Conservation (phyloP, 78 protist species). For the Capsaspora owczarzaki region DNA sequence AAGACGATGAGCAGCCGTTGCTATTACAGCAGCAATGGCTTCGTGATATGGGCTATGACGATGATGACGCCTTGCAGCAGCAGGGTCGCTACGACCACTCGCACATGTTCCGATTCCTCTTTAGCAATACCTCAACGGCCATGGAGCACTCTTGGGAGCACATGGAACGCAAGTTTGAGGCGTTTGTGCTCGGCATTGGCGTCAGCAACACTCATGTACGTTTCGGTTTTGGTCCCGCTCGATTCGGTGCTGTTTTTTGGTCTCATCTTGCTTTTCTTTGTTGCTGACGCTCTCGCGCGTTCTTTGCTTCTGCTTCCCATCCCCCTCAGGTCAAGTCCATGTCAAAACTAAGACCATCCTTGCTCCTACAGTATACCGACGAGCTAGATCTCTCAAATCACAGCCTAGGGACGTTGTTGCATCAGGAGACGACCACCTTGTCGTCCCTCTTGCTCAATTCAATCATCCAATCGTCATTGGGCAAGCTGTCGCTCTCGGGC, state of each 20-base stretch:
- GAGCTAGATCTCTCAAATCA: background rate
- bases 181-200: too few species aligned
- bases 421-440: background rate
- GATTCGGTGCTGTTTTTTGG: too few species aligned
- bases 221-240: too few species aligned
- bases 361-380: background rate
- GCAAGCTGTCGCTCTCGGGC: background rate
- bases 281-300: too few species aligned
- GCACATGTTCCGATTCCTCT: background rate
- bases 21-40: background rate
- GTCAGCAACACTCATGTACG: too few species aligned
- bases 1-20: background rate
- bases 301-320: too few species aligned
- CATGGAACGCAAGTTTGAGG: too few species aligned
- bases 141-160: background rate
- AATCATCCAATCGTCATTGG: background rate
- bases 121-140: background rate
- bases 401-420: background rate
- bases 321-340: too few species aligned
- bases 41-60: background rate
- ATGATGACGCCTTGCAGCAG: background rate
- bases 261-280: too few species aligned
- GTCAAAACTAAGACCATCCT: too few species aligned
- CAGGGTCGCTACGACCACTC: conserved; percentile 3
- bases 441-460: background rate